Evolutionary conservation across 2,329 filamentous ascomycete genomes (phyloP), one percentile per base, ranked within the genome.

Genomic region (Akanthomyces dipterigenus): DNA sequence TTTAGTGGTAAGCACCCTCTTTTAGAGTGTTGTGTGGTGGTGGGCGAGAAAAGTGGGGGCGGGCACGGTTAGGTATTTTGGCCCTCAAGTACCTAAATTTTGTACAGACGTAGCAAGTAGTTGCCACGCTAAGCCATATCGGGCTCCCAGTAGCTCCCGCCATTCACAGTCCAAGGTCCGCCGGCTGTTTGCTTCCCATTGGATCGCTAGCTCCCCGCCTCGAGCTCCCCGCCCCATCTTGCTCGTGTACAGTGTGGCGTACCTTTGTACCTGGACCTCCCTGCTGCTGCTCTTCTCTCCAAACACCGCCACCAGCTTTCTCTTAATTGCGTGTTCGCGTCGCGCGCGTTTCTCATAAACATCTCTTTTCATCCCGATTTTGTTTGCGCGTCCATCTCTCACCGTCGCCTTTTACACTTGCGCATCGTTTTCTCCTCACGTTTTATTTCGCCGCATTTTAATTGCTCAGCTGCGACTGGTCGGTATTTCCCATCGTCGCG

Each of bases 291-390:
- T 2, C 28, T 31, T 5, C 9, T 31, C 24, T 26, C 45, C 55
- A 42, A 57, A 43, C 55, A 40, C 55, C 55, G 45, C 55, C 42
- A 48, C 55, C 55, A 50, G 45, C 45, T 40, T 42, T 49, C 43
- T 51, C 46, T 16, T 43, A 43, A 59, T 59, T 59, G 43, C 36
- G 46, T 24, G 12, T 46, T 58, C 56, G 56, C 56, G 56, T 59
- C 36, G 45, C 45, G 22, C 56, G 56, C 46, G 55, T 24, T 42
- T 34, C 46, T 59, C 56, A 42, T 28, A 59, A 50, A 50, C 56
- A 59, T 40, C 22, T 14, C n/a, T 43, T 22, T 56, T 42, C 46
- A 59, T 42, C 45, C 20, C 31, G 49, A 36, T 20, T 28, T n/a
- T 14, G 5, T 42, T 36, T 51, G 45, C 46, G 45, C 26, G 36